Evolutionary conservation across 768 basidiomycete genomes (phyloP), one percentile per base, ranked within the genome.

Genomic region (Holtermanniella nyarrowii): DNA sequence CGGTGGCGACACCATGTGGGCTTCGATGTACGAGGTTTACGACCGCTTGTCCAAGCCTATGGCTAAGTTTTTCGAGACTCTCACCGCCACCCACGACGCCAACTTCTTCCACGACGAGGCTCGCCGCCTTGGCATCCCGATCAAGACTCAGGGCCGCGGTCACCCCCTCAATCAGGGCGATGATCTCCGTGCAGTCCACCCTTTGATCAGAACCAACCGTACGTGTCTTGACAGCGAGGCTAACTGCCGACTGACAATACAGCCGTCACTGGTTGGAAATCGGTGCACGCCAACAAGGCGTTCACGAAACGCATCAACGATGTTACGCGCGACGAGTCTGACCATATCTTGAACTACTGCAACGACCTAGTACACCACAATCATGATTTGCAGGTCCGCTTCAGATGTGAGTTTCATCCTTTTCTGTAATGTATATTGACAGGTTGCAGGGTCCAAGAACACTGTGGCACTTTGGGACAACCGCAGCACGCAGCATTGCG

Each of bases 381-480:
- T 68, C 79, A 80, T 55, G 79, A 80, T 61, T 67, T 79, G 39
- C 78, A 78, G 53, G 55, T 60, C 37, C 53, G 66, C 70, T 71
- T 72, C 72, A 73, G 74, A 16, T 82, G 80, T 79, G 64, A 69
- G 59, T 62, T 45, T 75, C 79, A 54, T 78, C 80, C 45, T 63
- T 81, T 22, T 80, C 80, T 0, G 77, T 82, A 53, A 81, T 79
- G 80, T 79, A 80, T 50, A 82, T 81, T 58, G 16, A 21, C 39
- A 4, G n/a, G 5, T n/a, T n/a, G 3, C 4, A 20, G 16, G 10
- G 14, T 5, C 41, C 18, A 5, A 11, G 46, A 53, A 16, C 47
- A 44, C 37, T 40, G 11, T n/a, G 37, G 12, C n/a, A 11, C 12
- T n/a, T 40, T 40, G 37, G n/a, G n/a, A n/a, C n/a, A n/a, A n/a